Base-by-base conservation (phyloP, 140 eudicot genomes). In the Stevia rebaudiana region DNA sequence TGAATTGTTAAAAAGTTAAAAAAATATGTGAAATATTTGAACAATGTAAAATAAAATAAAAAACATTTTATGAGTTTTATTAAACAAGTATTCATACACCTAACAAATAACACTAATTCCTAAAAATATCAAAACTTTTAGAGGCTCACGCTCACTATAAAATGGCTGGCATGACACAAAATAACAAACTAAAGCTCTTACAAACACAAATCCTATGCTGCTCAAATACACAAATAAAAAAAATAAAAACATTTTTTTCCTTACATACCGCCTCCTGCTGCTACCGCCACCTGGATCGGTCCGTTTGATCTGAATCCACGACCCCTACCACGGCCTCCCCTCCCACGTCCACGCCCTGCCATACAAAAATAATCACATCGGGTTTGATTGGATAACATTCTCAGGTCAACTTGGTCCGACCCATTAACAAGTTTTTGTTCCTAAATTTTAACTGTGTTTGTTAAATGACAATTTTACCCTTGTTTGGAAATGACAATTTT, bases 261-360 rank as follows among this genome's bases (percentile, higher is more conserved):
- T 52, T 66, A 79, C 17, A 77, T 52, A 11, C 59, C 83, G 40
- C 54, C 85, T 63, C 78, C 67, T n/a, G n/a, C n/a, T n/a, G n/a
- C 83, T 3, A 56, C 73, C 15, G 78, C 69, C 21, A 48, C 79
- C 52, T 65, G 72, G 68, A 44, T 66, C 22, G 88, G 81, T 56
- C 82, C 80, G 67, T 74, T 74, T 31, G 80, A 53, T 69, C 88
- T 79, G 68, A 76, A 79, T 31, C 95, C 95, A 64, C 85, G 88
- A n/a, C 95, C 91, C 75, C 91, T 71, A 6, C 95, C 88, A 68
- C 86, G 88, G 8, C 36, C 21, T 21, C 83, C 88, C 81, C 88
- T 76, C 41, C 87, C 84, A 43, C 95, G 86, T 11, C 95, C 95
- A 76, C 88, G 90, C 2, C 95, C 95, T 81, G 63, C 69, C n/a